Base-by-base conservation (phyloP, 1,139 yeast genomes). In the Yamadazyma dushanensis region DNA sequence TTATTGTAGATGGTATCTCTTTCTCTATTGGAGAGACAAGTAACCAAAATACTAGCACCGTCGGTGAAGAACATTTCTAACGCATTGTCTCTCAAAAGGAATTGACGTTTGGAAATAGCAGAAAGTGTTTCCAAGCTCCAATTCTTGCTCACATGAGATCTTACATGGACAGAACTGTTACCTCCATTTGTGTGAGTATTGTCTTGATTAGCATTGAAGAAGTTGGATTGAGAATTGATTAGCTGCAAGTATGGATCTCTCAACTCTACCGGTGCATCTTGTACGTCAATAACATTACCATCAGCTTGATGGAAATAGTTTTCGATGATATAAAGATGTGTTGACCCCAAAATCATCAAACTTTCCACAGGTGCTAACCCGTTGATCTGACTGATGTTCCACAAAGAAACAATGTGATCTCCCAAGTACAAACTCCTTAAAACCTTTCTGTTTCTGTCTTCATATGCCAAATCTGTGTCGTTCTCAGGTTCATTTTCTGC, bases 351-450 rank as follows among this genome's bases (percentile, higher is more conserved):
- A 16, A 87, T 82, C 59, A 87, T 62, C 32, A 87, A 68, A 22
- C 92, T 85, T 51, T 86, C 95, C 16, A 73, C 64, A 1, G 89
- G 79, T 16, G 80, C 85, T 16, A 87, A 61, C 0, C 95, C 95
- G 40, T 81, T 64, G 16, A 87, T 76, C 35, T 80, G 80, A 41
- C 89, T 78, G 2, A 84, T 78, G 54, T 87, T 87, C 81, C 87
- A 80, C n/a, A 87, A 59, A 8, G 78, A 76, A 10, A 66, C 69
- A 18, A 87, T 83, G 36, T 71, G 73, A 53, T 87, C 96, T n/a
- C 86, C 85, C 39, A 78, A 71, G 48, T 65, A 80, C 34, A 87
- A 59, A 47, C 84, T 76, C 39, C 90, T 67, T 19, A 86, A 61
- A 0, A 87, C 83, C 50, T 82, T 82, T 37, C 95, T 63, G 53